A percentile compares a stretch with the other conserved stretches of the same genome.
These are phyloP conservation scores for Saccharomycopsis sp. DNA, from an alignment of 805 yeast species.

Conservation along the genomic window DNA sequence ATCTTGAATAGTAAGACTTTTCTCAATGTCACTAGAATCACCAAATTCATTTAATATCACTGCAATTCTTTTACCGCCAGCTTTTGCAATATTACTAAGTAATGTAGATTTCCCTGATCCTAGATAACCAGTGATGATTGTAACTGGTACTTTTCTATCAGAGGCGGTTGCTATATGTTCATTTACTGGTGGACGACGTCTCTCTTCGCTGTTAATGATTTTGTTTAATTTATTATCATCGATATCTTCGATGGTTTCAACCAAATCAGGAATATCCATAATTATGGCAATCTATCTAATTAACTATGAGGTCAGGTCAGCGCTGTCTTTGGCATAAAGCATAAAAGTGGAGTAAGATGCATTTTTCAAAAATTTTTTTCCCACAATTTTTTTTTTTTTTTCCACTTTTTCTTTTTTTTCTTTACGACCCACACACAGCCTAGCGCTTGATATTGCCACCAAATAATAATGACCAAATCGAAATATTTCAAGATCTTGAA, in stretches of 20 bases:
- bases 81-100: constrained; percentile 63
- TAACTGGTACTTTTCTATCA: constrained; percentile 65
- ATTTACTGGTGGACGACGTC: constrained; percentile 14
- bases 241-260: constrained; percentile 26
- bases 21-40: constrained; percentile 83
- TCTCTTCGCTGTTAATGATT: constrained; percentile 3
- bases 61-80: constrained; percentile 71
- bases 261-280: constrained; percentile 32
- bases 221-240: constrained; percentile 16
- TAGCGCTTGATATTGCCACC: too few relatives aligned
- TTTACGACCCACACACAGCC: too few relatives aligned
- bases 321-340: too few relatives aligned
- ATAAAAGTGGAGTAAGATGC: too few relatives aligned
- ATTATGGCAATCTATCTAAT: background rate
- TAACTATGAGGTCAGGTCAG: too few relatives aligned
- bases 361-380: background rate
- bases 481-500: constrained; percentile 35
- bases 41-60: constrained; percentile 91
- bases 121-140: constrained; percentile 88
- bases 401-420: background rate
- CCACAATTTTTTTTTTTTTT: background rate
- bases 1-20: constrained; percentile 63
- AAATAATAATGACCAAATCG: background rate
- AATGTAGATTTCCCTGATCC: constrained; percentile 94
- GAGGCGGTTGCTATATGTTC: constrained; percentile 4